These are phyloP conservation scores for Punica granatum DNA, from an alignment of 345 rosid species.

Conservation along the genomic window DNA sequence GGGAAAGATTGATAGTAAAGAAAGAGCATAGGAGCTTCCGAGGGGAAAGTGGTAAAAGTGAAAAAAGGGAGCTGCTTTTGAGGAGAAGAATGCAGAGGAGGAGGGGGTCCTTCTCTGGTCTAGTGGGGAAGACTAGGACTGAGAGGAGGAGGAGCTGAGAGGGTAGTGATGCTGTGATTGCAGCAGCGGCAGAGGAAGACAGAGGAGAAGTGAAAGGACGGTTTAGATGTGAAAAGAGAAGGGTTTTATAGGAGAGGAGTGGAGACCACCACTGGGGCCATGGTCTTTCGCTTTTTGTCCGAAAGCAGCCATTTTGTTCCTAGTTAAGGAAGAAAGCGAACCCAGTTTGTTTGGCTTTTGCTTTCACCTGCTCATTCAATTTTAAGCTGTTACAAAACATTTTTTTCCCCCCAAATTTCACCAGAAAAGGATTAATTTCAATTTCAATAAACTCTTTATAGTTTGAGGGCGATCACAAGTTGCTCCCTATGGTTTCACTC, in stretches of 20 bases:
- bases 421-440: no score
- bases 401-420: no score
- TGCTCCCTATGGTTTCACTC: no score
- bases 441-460: no score
- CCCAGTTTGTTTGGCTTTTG: no score
- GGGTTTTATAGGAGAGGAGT: background rate
- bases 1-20: slow-evolving; percentile 5
- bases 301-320: background rate
- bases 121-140: background rate
- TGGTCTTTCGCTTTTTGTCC: background rate
- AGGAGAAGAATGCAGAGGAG: slow-evolving; percentile 2
- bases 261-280: background rate
- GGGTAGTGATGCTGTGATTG: no score
- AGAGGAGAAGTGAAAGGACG: slow-evolving; percentile 1
- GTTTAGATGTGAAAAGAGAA: background rate
- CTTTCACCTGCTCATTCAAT: no score
- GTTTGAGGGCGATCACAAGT: no score
- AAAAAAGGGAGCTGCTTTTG: background rate
- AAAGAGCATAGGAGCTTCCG: background rate
- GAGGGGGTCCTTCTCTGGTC: no score
- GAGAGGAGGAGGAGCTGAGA: no score
- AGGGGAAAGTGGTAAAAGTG: background rate
- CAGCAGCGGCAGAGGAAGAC: background rate
- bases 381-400: no score
- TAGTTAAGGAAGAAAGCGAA: background rate